Conservation (phyloP, 768 basidiomycete genomes). For the Agaricus blazei region DNA sequence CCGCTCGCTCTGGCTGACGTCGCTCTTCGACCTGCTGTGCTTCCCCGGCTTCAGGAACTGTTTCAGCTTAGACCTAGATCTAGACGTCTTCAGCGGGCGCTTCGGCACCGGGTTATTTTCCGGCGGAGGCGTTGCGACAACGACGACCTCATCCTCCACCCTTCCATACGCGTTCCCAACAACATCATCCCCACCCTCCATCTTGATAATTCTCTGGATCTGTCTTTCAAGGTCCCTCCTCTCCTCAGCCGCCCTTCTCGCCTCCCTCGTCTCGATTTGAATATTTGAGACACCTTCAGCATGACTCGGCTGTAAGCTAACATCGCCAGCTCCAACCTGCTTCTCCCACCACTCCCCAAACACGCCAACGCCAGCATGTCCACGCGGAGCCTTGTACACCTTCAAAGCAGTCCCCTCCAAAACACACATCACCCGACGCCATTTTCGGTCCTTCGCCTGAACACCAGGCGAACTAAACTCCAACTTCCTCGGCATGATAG, state of each 20-base stretch:
- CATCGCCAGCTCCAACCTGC: conserved; percentile 69
- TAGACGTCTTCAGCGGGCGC: neutral
- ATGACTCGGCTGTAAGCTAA: conserved; percentile 16
- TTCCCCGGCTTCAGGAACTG: conserved; percentile 38
- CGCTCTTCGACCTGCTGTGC: conserved; percentile 38
- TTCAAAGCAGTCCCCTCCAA: conserved; percentile 89
- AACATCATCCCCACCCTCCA: conserved; percentile 17
- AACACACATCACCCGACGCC: conserved; percentile 84
- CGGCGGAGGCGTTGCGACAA: neutral
- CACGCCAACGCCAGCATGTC: conserved; percentile 42
- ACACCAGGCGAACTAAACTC: conserved; percentile 85
- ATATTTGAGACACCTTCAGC: conserved; percentile 17
- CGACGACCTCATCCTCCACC: conserved; percentile 9
- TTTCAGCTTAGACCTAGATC: conserved; percentile 33
- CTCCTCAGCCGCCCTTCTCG: conserved; percentile 12
- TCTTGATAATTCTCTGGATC: conserved; percentile 17
- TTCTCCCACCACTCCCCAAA: conserved; percentile 78
- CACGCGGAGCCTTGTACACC: conserved; percentile 53
- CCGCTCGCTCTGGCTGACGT: conserved; percentile 19
- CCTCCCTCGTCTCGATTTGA: conserved; percentile 17
- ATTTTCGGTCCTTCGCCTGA: conserved; percentile 87
- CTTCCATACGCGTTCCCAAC: conserved; percentile 15
- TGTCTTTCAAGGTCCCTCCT: conserved; percentile 17
- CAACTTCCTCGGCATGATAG: conserved; percentile 85
- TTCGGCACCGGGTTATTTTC: neutral